Evolutionary conservation across 371 early-diverging fungal genomes (phyloP), one percentile per base, ranked within the genome.

Genomic region (Blakeslea trispora): DNA sequence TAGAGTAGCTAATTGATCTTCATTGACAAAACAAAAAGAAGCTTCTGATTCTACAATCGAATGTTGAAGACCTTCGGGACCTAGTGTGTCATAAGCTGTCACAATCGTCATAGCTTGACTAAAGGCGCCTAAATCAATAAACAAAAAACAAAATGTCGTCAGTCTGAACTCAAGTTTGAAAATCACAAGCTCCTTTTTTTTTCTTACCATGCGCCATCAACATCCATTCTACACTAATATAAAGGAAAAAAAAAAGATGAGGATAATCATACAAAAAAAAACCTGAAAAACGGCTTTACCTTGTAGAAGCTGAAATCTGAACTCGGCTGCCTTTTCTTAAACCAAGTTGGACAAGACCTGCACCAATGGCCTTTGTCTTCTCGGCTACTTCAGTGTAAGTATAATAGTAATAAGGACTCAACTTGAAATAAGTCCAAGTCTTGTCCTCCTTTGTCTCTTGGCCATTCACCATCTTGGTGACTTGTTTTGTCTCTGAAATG

Each of bases 41-140:
- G 85, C 79, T 53, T 85, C 85, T n/a, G 86, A 68, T 65, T 91
- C 87, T 53, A 84, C 82, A 40, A 83, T 76, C 0, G 85, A 70
- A 51, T 81, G 79, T 46, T 69, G 53, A 13, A 92, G 75, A 9
- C 89, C 91, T 50, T 85, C 88, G 37, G 84, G 83, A 10, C 92
- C 93, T 35, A 92, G 78, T 5, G 92, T 91, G 60, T 90, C 92
- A 74, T 92, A 91, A 31, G 91, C 90, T 11, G 93, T 92, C 9
- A 88, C 86, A 61, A 91, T 81, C 24, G 82, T 82, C 43, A 89
- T 64, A 10, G 71, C 68, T 66, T 90, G 90, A 41, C 68, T 69
- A 51, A 74, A 83, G 69, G 72, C 81, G 67, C 55, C 80, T 79
- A 53, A 19, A 5, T 28, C 28, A 28, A 13, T n/a, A n/a, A n/a